Base-by-base conservation (phyloP, 139 green algal species). In the Haematococcus lacustris region DNA sequence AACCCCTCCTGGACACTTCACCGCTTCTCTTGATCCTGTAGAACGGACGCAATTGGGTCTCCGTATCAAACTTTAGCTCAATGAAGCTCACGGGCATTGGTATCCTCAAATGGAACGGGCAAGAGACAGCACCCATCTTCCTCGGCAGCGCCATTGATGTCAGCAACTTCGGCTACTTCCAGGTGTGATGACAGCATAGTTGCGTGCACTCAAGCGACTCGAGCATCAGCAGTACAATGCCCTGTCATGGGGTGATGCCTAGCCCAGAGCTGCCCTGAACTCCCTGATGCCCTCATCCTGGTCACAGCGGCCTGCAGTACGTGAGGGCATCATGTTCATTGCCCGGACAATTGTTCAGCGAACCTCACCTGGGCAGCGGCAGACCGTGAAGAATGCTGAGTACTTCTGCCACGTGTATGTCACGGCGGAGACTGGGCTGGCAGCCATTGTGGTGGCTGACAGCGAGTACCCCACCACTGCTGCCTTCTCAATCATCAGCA, bases 361-460 rank as follows among this genome's bases (percentile, higher is more conserved):
- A 2, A 99, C 96, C 6, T 72, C 83, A 37, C 71, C 79, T 0
- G 93, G 92, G 0, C 85, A 90, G 74, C 79, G 93, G 33, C 93
- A 97, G 68, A 90, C 85, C 1, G 89, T 94, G 13, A 87, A 90
- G 76, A 82, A 96, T 38, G 91, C 98, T 41, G 91, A 97, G 60
- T 99, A 98, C 78, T 86, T 94, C 38, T 94, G 89, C 73, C 96
- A 99, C 73, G 92, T 90, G 17, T 89, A 92, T 75, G 94, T 98
- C 43, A 82, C 80, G 32, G 67, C 67, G 33, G 91, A 97, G 35
- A 71, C 3, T 53, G 91, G 91, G 0, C 78, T 99, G 38, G 90
- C 89, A 66, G 96, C 85, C 51, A 86, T 99, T 3, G 91, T 88
- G 3, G 91, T 99, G 47, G 88, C 87, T 47, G 94, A 98, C 78